A percentile compares a stretch with the other conserved stretches of the same genome.
Conservation (phyloP, 306 rosid genomes). For the Oemleria cerasiformis region DNA sequence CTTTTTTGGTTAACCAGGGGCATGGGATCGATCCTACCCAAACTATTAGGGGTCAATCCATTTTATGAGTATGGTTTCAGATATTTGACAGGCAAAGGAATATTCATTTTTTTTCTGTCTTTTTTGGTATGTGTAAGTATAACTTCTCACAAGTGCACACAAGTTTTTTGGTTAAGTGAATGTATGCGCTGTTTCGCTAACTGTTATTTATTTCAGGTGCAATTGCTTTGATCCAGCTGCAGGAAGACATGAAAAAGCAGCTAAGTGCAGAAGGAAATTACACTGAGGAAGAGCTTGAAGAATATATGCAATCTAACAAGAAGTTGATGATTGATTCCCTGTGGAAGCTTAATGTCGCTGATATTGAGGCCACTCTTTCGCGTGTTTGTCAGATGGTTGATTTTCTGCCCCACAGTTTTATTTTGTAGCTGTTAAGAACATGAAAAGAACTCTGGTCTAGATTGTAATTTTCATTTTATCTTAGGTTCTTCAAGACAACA, state of each 20-base stretch:
- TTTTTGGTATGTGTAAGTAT: not conserved
- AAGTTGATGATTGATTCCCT: slow-evolving; percentile 90
- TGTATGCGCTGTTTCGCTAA: slow-evolving; percentile 17
- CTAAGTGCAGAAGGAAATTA: slow-evolving; percentile 85
- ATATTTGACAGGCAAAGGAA: slow-evolving; percentile 13
- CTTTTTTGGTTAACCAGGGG: not conserved
- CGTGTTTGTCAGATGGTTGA: slow-evolving; percentile 95
- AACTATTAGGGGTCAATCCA: not conserved
- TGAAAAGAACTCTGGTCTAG: not conserved
- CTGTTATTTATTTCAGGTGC: slow-evolving; percentile 57
- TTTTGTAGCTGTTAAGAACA: slow-evolving; percentile 3
- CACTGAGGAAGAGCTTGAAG: slow-evolving; percentile 92
- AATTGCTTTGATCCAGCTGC: slow-evolving; percentile 92
- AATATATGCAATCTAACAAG: slow-evolving; percentile 80
- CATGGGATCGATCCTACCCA: slow-evolving; percentile 1
- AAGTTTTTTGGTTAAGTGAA: not conserved
- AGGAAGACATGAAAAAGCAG: slow-evolving; percentile 97
- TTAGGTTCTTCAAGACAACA: slow-evolving; percentile 92
- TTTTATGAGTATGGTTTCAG: not conserved
- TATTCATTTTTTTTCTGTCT: not conserved
- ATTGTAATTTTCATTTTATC: slow-evolving; percentile 32
- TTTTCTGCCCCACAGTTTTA: slow-evolving; percentile 18
- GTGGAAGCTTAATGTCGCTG: slow-evolving; percentile 98
- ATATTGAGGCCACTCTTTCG: slow-evolving; percentile 95
- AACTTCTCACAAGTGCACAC: not conserved